Evolutionary conservation across 441 rosid genomes (phyloP).

Genomic region (Corymbia citriodora): DNA sequence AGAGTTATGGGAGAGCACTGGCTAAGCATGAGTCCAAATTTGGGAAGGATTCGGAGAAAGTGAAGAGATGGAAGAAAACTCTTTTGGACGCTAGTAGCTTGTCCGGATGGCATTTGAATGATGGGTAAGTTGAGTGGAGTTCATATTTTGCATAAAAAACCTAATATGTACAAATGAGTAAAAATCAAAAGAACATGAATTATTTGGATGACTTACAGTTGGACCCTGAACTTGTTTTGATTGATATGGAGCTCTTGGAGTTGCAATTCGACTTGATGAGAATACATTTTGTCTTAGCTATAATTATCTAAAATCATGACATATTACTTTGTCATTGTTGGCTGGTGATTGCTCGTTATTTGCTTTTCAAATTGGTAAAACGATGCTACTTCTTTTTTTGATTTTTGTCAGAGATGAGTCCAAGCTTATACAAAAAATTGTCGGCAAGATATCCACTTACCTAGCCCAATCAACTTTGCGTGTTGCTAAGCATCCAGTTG

Average conservation of each 20-base stretch:
- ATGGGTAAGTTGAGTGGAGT: too few species aligned
- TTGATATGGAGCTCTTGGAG: not conserved
- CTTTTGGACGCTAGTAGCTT: too few species aligned
- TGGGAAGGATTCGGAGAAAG: too few species aligned
- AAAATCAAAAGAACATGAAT: not conserved
- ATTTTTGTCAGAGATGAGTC: not conserved
- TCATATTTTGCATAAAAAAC: too few species aligned
- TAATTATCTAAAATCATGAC: rapidly evolving
- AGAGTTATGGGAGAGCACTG: not conserved
- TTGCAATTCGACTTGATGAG: not conserved
- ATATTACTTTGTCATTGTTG: not conserved
- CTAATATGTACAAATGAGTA: too few species aligned
- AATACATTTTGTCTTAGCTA: not conserved
- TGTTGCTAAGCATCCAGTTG: not conserved
- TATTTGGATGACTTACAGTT: not conserved
- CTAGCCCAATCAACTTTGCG: not conserved
- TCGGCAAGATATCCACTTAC: rapidly evolving
- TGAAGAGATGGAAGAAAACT: too few species aligned
- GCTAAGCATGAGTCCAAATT: too few species aligned
- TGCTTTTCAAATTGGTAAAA: not conserved
- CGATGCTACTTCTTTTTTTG: not conserved
- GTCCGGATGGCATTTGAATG: too few species aligned
- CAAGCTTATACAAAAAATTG: not conserved
- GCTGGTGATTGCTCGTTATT: not conserved
- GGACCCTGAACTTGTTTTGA: not conserved